Evolutionary conservation across 768 basidiomycete genomes (phyloP), one percentile per base, ranked within the genome.

Genomic region (Daedalea quercina): DNA sequence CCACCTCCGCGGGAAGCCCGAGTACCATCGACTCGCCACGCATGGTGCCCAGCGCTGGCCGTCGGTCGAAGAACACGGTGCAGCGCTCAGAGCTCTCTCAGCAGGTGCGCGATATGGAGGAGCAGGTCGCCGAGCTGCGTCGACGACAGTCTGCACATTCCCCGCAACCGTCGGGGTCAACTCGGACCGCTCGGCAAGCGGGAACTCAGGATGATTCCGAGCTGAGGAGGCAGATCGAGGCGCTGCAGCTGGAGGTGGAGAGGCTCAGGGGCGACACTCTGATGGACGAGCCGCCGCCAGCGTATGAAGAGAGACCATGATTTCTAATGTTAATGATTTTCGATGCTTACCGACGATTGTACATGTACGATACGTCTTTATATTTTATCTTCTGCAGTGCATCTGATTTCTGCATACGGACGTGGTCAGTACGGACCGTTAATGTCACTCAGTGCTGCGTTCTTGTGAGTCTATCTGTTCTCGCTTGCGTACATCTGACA

Each of bases 81-180:
- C 46, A 24, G 44, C 44, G 8, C 44, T 9, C 19, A 25, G 44
- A 44, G 44, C 44, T 31, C 24, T 28, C 46, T 24, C 44, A 26
- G 3, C 46, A 47, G 22, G 33, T 47, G 46, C 46, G 46, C 25
- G 46, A 34, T n/a, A 47, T 47, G 15, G 46, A 47, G 31, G 15
- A n/a, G 19, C 46, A 47, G 15, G 31, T 47, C 22, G 46, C 24
- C 3, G 24, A 28, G 15, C 28, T 47, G 24, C 46, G 23, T 11
- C 46, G 46, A n/a, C 46, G 46, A 3, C 49, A 40, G 49, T 50
- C 35, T 31, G 4, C 28, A 31, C 28, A 11, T n/a, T n/a, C n/a
- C n/a, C n/a, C n/a, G n/a, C n/a, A n/a, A 34, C 13, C 35, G 23
- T 34, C 48, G 23, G 12, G 12, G 9, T 11, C 44, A 9, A 44